Evolutionary conservation across 2,329 filamentous ascomycete genomes (phyloP), one percentile per base, ranked within the genome.

Genomic region (Aspergillus sclerotialis): DNA sequence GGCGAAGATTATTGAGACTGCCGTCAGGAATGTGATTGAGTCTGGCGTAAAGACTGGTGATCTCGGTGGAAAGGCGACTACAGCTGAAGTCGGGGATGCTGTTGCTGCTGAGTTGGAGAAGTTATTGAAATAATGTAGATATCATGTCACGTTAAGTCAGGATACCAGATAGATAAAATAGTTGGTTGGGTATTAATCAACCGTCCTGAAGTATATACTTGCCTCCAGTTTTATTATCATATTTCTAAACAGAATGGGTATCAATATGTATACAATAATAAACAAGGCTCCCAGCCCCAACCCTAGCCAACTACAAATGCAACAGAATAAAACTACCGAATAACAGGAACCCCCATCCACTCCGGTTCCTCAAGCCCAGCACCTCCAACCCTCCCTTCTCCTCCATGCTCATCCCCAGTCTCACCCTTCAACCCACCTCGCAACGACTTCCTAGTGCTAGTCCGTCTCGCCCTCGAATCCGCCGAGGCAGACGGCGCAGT

Each of bases 21-120:
- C 89, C 3, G 88, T 94, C 32, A 76, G 77, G 56, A 76, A 73
- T 36, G 82, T 85, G 33, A 82, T 95, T 44, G 88, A 95, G 60
- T 74, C 70, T 35, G 86, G 86, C 23, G 64, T 89, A 30, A 73
- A 79, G 43, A 95, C 90, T 11, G 82, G 76, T 58, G 90, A 96
- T 59, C 84, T 96, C 48, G 87, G 86, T 30, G 90, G 92, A 38
- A 75, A 64, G 35, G 72, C 80, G 8, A 77, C 72, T 44, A 96
- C 90, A 4, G 69, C 63, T 28, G 78, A 92, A 53, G 82, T 86
- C n/a, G 87, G 88, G 39, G 84, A 95, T 63, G 85, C 84, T 10
- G 72, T 95, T 44, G 80, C 80, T 2, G 74, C 73, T 30, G 81
- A 94, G 69, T 67, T 94, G 38, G 72, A 76, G 60, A 78, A 76